Conservation (phyloP, 345 rosid genomes). For the Lepidium aucheri region DNA sequence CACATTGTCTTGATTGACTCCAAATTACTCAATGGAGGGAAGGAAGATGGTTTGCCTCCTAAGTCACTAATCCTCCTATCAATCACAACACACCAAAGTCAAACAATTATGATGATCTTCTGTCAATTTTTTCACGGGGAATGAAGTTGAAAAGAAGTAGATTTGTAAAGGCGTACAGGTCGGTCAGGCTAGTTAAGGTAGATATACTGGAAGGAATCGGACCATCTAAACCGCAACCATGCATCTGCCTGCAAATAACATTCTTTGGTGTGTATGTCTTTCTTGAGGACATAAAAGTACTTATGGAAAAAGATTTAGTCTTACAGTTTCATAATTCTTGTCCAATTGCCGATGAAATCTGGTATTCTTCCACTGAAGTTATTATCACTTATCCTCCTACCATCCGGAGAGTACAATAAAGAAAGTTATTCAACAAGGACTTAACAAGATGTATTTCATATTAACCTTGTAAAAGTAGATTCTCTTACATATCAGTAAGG, state of each 20-base stretch:
- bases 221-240: conserved; percentile 69
- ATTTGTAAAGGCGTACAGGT: conserved; percentile 48
- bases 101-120: neutral
- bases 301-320: conserved; percentile 8
- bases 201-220: conserved; percentile 72
- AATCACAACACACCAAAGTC: neutral
- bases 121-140: neutral
- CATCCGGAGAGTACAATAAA: conserved; percentile 3
- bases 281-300: neutral
- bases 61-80: conserved; percentile 76
- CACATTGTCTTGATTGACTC: conserved; percentile 64
- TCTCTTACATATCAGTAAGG: conserved; percentile 65
- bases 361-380: conserved; percentile 68
- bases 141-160: neutral
- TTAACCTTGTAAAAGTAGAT: neutral
- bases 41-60: conserved; percentile 45
- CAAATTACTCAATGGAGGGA: conserved; percentile 48
- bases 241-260: conserved; percentile 50
- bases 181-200: conserved; percentile 48
- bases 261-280: neutral
- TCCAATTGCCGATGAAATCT: conserved; percentile 55
- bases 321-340: conserved; percentile 57
- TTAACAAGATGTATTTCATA: neutral
- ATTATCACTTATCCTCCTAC: conserved; percentile 74
- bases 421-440: neutral